phyloP scores from a whole-genome alignment of 768 basidiomycete species.

The Roridomyces roridus region DNA sequence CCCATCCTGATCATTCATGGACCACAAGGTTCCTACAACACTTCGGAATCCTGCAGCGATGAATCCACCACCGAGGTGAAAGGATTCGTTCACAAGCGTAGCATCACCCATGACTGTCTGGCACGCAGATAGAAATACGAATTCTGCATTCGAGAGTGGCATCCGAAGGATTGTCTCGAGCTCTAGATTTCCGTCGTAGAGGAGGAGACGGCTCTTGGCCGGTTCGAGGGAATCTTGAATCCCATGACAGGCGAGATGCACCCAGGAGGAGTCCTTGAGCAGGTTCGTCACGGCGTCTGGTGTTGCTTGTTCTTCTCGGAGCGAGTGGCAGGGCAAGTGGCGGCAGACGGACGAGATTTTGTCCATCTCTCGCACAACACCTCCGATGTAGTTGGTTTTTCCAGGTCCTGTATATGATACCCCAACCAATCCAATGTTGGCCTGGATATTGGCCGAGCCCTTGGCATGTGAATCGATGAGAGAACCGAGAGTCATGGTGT shows the following conservation, averaged over 20 bases:
- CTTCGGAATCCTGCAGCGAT: constrained; percentile 37
- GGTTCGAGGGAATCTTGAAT: constrained; percentile 35
- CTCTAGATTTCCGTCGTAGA: constrained; percentile 29
- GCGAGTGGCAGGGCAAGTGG: no score
- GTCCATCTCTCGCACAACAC: background rate
- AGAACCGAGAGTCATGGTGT: constrained; percentile 17
- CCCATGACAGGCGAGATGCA: constrained; percentile 48
- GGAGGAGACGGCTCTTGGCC: constrained; percentile 28
- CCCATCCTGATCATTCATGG: constrained; percentile 43
- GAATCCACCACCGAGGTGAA: constrained; percentile 51
- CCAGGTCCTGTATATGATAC: background rate
- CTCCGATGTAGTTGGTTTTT: background rate
- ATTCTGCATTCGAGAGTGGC: constrained; percentile 30
- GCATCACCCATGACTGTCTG: constrained; percentile 45
- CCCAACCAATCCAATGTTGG: background rate
- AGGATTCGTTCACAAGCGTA: constrained; percentile 28
- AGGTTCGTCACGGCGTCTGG: background rate
- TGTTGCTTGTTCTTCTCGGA: background rate
- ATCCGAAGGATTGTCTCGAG: constrained; percentile 29
- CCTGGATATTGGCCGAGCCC: background rate
- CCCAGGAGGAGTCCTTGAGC: constrained; percentile 23
- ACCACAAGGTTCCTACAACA: constrained; percentile 52
- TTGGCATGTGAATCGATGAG: constrained; percentile 4
- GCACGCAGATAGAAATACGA: constrained; percentile 55
- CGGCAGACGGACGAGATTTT: background rate